Percentiles rank a stretch among this genome's conserved stretches.
These are phyloP conservation scores for Chernovozyma sophiae-reginae DNA, from an alignment of 1,139 yeast species.

Conservation along the genomic window DNA sequence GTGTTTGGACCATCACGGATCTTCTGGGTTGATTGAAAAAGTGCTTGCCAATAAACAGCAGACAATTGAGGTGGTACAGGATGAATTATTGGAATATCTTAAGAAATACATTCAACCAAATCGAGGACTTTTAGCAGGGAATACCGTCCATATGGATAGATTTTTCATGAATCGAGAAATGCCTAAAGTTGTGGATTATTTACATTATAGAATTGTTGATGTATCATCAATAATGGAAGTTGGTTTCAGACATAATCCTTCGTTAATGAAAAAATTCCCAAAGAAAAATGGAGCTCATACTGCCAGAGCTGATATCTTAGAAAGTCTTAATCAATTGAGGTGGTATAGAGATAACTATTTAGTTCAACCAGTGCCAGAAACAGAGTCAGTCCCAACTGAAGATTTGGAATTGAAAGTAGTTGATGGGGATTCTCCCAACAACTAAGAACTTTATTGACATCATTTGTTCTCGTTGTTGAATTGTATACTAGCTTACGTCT, in stretches of 20 bases:
- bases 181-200: conserved; percentile 66
- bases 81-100: conserved; percentile 60
- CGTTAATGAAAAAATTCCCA: conserved; percentile 54
- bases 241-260: conserved; percentile 72
- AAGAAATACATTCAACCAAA: conserved; percentile 48
- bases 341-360: conserved; percentile 74
- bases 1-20: conserved; percentile 79
- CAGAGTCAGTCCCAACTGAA: too few species aligned
- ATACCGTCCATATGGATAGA: conserved; percentile 88
- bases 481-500: too few species aligned
- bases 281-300: conserved; percentile 70
- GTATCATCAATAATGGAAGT: conserved; percentile 82
- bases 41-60: conserved; percentile 53
- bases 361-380: conserved; percentile 7
- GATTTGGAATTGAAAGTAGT: too few species aligned
- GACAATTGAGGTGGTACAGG: conserved; percentile 57
- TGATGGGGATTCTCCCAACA: too few species aligned
- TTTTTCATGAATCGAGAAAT: conserved; percentile 80
- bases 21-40: conserved; percentile 72
- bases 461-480: too few species aligned
- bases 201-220: conserved; percentile 84
- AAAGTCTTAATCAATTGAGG: conserved; percentile 76
- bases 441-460: too few species aligned
- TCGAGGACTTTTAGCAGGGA: conserved; percentile 79
- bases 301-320: conserved; percentile 82